phyloP scores from a whole-genome alignment of 257 asterid species.

The Echium plantagineum region DNA sequence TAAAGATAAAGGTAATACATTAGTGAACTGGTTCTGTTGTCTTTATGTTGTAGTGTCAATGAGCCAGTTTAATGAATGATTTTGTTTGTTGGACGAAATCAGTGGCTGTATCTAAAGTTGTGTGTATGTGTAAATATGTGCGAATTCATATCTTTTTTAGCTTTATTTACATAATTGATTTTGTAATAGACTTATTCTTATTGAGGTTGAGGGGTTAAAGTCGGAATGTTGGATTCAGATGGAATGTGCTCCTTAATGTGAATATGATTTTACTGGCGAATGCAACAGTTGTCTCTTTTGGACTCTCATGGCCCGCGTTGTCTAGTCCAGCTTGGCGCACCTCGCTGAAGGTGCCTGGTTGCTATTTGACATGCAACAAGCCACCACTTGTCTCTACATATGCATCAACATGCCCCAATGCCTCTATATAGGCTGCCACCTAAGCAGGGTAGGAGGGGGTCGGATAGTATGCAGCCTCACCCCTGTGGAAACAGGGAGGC shows the following conservation, averaged over 20 bases:
- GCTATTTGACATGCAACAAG: too few relatives aligned
- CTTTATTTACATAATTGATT: not conserved
- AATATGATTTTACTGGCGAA: too few relatives aligned
- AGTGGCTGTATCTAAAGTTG: not conserved
- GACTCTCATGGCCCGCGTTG: too few relatives aligned
- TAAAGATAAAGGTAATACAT: constrained; percentile 8
- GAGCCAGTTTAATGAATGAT: not conserved
- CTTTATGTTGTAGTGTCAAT: not conserved
- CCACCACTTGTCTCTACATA: not conserved
- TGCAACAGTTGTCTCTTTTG: too few relatives aligned
- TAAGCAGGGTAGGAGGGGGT: too few relatives aligned
- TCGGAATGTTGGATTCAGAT: not conserved
- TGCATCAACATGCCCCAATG: not conserved
- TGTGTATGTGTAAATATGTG: not conserved
- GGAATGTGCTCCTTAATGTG: not conserved
- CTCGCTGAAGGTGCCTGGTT: too few relatives aligned
- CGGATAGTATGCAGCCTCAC: too few relatives aligned
- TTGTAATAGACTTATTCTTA: not conserved
- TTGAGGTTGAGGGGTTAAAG: not conserved
- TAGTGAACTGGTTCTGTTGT: not conserved
- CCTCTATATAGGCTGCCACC: too few relatives aligned
- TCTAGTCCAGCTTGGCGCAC: too few relatives aligned
- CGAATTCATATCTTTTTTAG: too few relatives aligned
- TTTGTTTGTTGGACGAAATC: not conserved
- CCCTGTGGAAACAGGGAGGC: too few relatives aligned